Percentiles rank a stretch among this genome's conserved stretches.
These are phyloP conservation scores for Tetracladium marchalianum DNA, from an alignment of 495 filamentous ascomycete species.

Conservation along the genomic window DNA sequence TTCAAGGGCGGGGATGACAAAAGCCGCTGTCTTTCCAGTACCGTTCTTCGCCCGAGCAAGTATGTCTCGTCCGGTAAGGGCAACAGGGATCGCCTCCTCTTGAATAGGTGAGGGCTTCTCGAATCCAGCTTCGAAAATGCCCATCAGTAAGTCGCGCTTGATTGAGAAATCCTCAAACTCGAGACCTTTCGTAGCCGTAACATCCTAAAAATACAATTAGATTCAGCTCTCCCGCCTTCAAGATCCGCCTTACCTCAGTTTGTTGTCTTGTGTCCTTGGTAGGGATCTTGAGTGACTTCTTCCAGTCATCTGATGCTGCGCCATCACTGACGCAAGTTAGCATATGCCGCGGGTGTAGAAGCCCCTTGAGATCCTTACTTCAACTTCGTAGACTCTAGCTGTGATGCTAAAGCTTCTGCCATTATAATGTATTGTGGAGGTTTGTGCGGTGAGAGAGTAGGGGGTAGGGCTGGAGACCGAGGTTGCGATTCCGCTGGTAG, in stretches of 20 bases:
- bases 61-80: constrained; percentile 89
- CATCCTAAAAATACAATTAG: constrained; percentile 54
- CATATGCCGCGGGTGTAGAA: constrained; percentile 14
- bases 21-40: constrained; percentile 96
- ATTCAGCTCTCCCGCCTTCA: constrained; percentile 6
- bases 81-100: constrained; percentile 97
- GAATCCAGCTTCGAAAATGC: constrained; percentile 97
- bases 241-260: constrained; percentile 62
- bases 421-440: constrained; percentile 6
- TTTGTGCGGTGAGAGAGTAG: not conserved
- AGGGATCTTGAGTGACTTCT: constrained; percentile 65
- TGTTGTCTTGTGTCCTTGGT: constrained; percentile 81
- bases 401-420: constrained; percentile 45
- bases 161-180: constrained; percentile 96
- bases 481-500: not conserved
- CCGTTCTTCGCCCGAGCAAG: constrained; percentile 96
- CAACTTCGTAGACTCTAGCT: constrained; percentile 62
- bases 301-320: constrained; percentile 59
- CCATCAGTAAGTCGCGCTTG: constrained; percentile 92
- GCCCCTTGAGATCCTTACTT: constrained; percentile 19
- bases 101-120: constrained; percentile 98
- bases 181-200: constrained; percentile 91
- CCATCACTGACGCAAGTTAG: constrained; percentile 30
- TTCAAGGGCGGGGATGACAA: constrained; percentile 91
- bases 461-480: not conserved